phyloP scores from a whole-genome alignment of 2,329 filamentous ascomycete species.

The Hymenoscyphus infarciens region DNA sequence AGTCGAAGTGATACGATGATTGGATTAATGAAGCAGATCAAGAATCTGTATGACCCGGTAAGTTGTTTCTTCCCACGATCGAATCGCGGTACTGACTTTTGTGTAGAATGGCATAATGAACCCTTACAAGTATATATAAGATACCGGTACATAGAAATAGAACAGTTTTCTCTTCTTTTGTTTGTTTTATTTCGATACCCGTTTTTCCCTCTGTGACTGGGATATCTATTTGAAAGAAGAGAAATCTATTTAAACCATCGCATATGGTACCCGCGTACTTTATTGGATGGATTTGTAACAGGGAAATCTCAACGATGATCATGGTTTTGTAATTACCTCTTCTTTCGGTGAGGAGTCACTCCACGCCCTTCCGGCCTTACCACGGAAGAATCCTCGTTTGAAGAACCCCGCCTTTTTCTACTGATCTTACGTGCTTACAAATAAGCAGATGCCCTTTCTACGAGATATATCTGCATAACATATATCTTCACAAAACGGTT shows the following conservation, averaged over 20 bases:
- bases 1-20: conserved; percentile 86
- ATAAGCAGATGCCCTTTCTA: too few relatives aligned
- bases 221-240: too few relatives aligned
- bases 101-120: conserved; percentile 95
- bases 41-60: conserved; percentile 90
- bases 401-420: not conserved
- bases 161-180: not conserved
- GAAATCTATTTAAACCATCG: too few relatives aligned
- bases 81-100: conserved; percentile 22
- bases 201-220: too few relatives aligned
- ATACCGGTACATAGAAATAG: conserved; percentile 1
- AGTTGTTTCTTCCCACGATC: conserved; percentile 39
- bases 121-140: conserved; percentile 89
- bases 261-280: too few relatives aligned
- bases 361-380: not conserved
- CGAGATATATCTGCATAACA: too few relatives aligned
- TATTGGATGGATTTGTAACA: too few relatives aligned
- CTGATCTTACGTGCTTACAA: not conserved
- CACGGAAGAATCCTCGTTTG: not conserved
- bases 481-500: not conserved
- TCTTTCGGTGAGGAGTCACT: too few relatives aligned
- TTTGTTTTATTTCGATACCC: too few relatives aligned
- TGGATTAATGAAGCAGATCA: conserved; percentile 90
- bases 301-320: too few relatives aligned
- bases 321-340: too few relatives aligned